Conservation (phyloP, 192 early-diverging fungal genomes). For the Umbelopsis sp. region DNA sequence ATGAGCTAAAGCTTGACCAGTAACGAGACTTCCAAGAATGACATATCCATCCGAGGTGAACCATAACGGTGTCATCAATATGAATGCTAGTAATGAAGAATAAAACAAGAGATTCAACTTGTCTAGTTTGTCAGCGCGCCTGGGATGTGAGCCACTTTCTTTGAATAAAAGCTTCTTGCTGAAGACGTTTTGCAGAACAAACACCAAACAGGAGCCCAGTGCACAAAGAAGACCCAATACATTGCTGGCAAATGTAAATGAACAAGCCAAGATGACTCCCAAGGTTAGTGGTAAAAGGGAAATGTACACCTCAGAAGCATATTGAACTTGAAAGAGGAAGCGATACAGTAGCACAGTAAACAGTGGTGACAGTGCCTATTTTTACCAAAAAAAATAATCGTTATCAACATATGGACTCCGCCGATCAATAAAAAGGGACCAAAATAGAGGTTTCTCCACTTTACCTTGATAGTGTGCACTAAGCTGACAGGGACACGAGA, state of each 20-base stretch:
- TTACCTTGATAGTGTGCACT: conserved; percentile 90
- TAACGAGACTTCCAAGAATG: conserved; percentile 22
- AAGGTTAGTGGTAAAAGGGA: conserved; percentile 78
- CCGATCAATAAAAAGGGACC: background rate
- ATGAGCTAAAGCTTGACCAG: background rate
- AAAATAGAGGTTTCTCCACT: background rate
- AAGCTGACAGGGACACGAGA: conserved; percentile 78
- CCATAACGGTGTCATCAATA: conserved; percentile 84
- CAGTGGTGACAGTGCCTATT: conserved; percentile 78
- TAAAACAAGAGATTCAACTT: conserved; percentile 89
- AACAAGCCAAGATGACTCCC: conserved; percentile 91
- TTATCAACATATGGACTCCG: background rate
- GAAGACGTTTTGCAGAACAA: conserved; percentile 88
- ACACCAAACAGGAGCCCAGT: conserved; percentile 73
- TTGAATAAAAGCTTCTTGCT: conserved; percentile 77
- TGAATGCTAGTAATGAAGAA: conserved; percentile 70
- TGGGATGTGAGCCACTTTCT: conserved; percentile 34
- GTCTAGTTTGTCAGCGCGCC: conserved; percentile 71
- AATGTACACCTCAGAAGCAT: conserved; percentile 72
- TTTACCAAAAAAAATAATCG: background rate
- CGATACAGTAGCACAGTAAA: conserved; percentile 84
- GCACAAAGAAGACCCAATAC: conserved; percentile 76
- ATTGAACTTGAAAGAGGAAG: conserved; percentile 65
- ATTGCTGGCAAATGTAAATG: conserved; percentile 69
- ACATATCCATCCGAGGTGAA: conserved; percentile 68